Base-by-base conservation (phyloP, 179 eudicot genomes). In the Sideroxylon spinosum region DNA sequence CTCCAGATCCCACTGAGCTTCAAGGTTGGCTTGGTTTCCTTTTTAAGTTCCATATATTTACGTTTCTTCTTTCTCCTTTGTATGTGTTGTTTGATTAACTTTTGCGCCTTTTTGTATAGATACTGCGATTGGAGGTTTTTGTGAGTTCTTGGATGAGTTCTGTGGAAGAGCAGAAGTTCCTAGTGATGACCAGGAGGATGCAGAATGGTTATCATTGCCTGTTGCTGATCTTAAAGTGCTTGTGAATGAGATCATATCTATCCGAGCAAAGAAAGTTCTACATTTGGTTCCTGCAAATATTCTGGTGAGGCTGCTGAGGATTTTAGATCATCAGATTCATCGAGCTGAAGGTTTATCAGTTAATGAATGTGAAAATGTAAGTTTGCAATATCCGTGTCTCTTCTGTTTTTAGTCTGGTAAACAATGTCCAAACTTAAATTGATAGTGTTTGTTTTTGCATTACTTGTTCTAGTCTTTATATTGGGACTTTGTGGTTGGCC, bases 311-410 rank as follows among this genome's bases (percentile, higher is more conserved):
- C 80, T 87, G 48, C 76, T 96, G 56, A 92, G 84, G 85, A 86
- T 96, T 82, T 85, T 96, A 83, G 98, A 96, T 84, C 88, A 87
- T 86, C 99, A 96, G 82, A 88, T 96, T 82, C 99, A 96, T 81
- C 91, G 91, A 56, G 94, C 98, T 69, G 96, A 92, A 89, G 99
- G 99, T 49, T 86, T 94, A 74, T 94, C 98, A 7, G 86, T 96
- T 78, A 90, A 83, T 87, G 97, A 88, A 81, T 84, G 89, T 82
- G 93, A 90, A 78, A 76, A 87, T 80, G 99, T 96, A 89, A 90
- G 97, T 85, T 79, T 56, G 16, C 29, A 68, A 23, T 67, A 56
- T 19, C 12, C 44, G 61, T 65, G 50, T 57, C 62, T 74, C 37
- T 60, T 25, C 78, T 32, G 3, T 68, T 60, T 79, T 68, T 17